phyloP scores from a whole-genome alignment of 202 grass and related monocot species.

The Eragrostis tef region DNA sequence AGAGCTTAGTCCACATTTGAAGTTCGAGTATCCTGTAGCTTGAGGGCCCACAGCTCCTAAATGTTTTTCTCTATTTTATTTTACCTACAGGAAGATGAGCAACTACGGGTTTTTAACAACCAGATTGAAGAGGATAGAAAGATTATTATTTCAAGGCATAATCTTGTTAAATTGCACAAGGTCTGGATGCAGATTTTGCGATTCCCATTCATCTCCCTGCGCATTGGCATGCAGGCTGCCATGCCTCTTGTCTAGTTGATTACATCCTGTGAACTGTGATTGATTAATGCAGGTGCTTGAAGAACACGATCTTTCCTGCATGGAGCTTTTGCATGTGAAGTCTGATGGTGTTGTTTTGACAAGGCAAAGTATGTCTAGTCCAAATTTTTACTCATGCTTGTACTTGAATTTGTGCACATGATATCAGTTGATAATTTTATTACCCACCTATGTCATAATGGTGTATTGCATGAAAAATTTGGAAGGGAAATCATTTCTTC shows the following conservation, averaged over 20 bases:
- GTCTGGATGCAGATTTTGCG: conserved; percentile 53
- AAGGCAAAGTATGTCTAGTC: conserved; percentile 69
- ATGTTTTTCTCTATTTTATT: conserved; percentile 41
- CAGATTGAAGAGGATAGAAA: conserved; percentile 93
- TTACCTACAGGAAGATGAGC: conserved; percentile 76
- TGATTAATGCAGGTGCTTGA: conserved; percentile 74
- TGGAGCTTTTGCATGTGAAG: conserved; percentile 88
- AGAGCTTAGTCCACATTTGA: conserved; percentile 19
- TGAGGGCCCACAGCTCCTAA: conserved; percentile 12
- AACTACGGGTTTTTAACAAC: conserved; percentile 77
- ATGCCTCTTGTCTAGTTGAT: conserved; percentile 17
- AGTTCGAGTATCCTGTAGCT: conserved; percentile 38
- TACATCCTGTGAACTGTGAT: conserved; percentile 21
- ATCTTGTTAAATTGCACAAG: conserved; percentile 93
- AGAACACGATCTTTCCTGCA: conserved; percentile 78
- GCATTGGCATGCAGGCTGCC: conserved; percentile 32
- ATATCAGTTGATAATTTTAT: conserved; percentile 11
- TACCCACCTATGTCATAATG: not conserved
- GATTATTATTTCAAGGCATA: conserved; percentile 94
- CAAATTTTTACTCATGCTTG: conserved; percentile 11
- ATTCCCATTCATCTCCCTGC: conserved; percentile 17
- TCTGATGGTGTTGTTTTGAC: conserved; percentile 85
- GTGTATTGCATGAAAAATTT: not conserved
- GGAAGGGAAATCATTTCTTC: conserved; percentile 11
- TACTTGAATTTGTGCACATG: conserved; percentile 13